Conservation (phyloP, 1,284 basidiomycete genomes). For the Rhizoctonia solani region DNA sequence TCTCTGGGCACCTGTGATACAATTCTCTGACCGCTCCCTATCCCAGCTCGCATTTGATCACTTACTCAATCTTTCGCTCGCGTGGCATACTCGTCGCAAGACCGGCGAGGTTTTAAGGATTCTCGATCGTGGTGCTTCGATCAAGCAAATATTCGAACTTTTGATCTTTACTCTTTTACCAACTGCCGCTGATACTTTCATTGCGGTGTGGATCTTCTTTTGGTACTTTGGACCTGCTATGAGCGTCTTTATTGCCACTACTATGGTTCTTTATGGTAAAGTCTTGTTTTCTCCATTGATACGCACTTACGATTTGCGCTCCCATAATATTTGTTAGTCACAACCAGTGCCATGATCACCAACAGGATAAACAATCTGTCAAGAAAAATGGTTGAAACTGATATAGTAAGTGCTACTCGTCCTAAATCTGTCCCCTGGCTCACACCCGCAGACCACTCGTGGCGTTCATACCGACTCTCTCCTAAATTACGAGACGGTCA, state of each 20-base stretch:
- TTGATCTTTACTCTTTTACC: conserved; percentile 80
- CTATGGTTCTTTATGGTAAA: conserved; percentile 76
- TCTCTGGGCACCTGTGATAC: conserved; percentile 84
- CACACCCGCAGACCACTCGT: conserved; percentile 58
- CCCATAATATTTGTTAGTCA: conserved; percentile 41
- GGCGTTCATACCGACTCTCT: conserved; percentile 80
- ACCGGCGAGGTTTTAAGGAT: conserved; percentile 69
- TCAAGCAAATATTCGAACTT: conserved; percentile 57
- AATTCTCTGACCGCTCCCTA: conserved; percentile 81
- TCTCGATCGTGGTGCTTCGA: conserved; percentile 62
- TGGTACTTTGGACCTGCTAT: conserved; percentile 70
- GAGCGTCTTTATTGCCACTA: conserved; percentile 69
- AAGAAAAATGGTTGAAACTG: conserved; percentile 76
- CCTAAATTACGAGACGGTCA: conserved; percentile 83
- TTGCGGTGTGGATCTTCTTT: conserved; percentile 69
- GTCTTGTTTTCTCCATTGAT: conserved; percentile 18
- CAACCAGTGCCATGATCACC: conserved; percentile 55
- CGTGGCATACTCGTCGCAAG: conserved; percentile 79
- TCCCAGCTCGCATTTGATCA: conserved; percentile 79
- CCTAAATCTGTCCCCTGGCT: not conserved
- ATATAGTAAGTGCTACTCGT: conserved; percentile 54
- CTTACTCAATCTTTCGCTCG: conserved; percentile 77
- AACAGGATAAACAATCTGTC: conserved; percentile 71
- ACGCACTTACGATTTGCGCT: conserved; percentile 30
- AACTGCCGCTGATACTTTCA: conserved; percentile 74